Evolutionary conservation across 768 basidiomycete genomes (phyloP).

Genomic region (Pleurotus pulmonarius): DNA sequence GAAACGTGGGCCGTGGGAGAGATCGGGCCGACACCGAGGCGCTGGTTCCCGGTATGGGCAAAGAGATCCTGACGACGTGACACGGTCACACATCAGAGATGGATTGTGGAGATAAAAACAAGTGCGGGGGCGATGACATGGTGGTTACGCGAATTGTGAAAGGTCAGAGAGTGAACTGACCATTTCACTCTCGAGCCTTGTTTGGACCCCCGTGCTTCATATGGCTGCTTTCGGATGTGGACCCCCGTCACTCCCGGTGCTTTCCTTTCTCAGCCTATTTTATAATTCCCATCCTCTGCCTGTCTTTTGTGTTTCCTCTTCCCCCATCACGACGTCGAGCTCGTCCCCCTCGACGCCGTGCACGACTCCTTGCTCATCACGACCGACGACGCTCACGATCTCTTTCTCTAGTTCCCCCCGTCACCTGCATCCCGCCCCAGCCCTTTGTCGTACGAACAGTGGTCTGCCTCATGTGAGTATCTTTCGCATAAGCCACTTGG

Average conservation of each 20-base stretch:
- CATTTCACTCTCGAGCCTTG: constrained; percentile 5
- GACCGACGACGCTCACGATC: constrained; percentile 41
- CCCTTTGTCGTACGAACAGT: constrained; percentile 35
- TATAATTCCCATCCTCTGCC: background rate
- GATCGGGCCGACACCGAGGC: constrained; percentile 5
- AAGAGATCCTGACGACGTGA: background rate
- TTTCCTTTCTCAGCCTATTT: constrained; percentile 1
- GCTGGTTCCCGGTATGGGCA: background rate
- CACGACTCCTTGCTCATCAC: constrained; percentile 28
- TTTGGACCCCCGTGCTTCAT: constrained; percentile 1
- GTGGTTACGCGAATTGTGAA: constrained; percentile 1
- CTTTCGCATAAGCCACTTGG: constrained; percentile 10
- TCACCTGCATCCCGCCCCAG: constrained; percentile 9
- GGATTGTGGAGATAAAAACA: constrained; percentile 1
- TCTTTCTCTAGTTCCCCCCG: constrained; percentile 19
- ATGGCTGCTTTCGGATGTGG: background rate
- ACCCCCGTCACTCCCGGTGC: constrained; percentile 4
- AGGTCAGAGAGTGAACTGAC: background rate
- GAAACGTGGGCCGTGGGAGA: constrained; percentile 7
- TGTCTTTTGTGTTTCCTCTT: constrained; percentile 1
- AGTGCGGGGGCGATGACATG: constrained; percentile 1
- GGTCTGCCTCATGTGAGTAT: constrained; percentile 33
- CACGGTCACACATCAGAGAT: background rate
- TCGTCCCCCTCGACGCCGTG: constrained; percentile 32
- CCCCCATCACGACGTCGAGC: constrained; percentile 31